phyloP scores from a whole-genome alignment of 345 rosid genomes.

The Brassica nigra region DNA sequence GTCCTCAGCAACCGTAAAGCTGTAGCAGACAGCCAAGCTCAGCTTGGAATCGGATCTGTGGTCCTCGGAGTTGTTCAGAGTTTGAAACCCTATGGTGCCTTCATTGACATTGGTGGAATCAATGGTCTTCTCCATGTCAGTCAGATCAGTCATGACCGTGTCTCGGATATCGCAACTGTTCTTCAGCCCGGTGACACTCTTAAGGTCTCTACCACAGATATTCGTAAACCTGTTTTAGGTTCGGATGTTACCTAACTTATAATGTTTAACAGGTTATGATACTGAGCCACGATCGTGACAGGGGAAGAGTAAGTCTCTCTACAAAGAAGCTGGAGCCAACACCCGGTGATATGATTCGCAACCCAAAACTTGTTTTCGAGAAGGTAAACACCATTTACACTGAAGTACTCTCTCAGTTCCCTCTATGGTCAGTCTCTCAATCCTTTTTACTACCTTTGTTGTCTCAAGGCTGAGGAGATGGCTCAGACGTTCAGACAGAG shows the following conservation, averaged over 20 bases:
- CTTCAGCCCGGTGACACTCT: constrained; percentile 97
- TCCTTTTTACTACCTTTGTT: neutral
- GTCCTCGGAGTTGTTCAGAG: constrained; percentile 89
- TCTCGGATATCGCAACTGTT: constrained; percentile 91
- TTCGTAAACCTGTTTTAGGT: neutral
- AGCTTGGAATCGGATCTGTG: constrained; percentile 93
- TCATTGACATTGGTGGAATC: constrained; percentile 94
- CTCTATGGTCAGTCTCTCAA: constrained; percentile 7
- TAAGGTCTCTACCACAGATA: constrained; percentile 51
- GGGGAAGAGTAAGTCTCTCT: constrained; percentile 95
- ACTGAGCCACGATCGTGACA: constrained; percentile 93
- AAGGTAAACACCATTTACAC: constrained; percentile 55
- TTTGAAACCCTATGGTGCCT: constrained; percentile 96
- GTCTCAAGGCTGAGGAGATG: constrained; percentile 97
- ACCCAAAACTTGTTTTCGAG: constrained; percentile 95
- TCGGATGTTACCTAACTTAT: constrained; percentile 14
- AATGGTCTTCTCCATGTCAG: constrained; percentile 98
- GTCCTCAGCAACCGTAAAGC: constrained; percentile 98
- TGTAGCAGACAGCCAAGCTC: constrained; percentile 98
- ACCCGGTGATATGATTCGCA: constrained; percentile 98
- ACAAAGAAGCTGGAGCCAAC: constrained; percentile 98
- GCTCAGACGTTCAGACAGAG: constrained; percentile 97
- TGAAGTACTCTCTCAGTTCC: neutral
- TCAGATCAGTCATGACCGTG: constrained; percentile 96
- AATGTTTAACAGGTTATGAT: constrained; percentile 72